Percentiles rank a stretch among this genome's conserved stretches.
Conservation (phyloP, 2,329 filamentous ascomycete genomes). For the Cercospora beticola region DNA sequence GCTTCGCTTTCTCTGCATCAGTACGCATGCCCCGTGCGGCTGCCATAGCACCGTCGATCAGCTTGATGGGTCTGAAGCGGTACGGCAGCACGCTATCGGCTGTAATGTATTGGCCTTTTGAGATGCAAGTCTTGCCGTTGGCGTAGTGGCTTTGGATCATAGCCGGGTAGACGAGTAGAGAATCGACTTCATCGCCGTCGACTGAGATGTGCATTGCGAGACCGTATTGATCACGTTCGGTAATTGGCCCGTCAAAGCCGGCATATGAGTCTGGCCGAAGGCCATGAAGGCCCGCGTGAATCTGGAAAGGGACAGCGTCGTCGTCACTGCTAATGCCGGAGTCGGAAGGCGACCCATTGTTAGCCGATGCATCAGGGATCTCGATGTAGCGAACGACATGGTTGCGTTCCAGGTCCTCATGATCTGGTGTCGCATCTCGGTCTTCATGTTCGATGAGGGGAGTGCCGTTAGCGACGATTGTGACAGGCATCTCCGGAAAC, state of each 20-base stretch:
- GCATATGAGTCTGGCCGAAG: not conserved
- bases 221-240: not conserved
- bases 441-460: not conserved
- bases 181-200: constrained; percentile 5
- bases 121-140: constrained; percentile 7
- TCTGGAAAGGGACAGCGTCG: not conserved
- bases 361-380: not conserved
- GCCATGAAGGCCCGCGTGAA: not conserved
- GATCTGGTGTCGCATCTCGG: not conserved
- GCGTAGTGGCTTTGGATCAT: not conserved
- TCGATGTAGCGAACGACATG: not conserved
- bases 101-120: constrained; percentile 7
- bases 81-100: constrained; percentile 9
- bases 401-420: not conserved
- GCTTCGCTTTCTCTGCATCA: not conserved
- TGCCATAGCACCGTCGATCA: not conserved
- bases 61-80: constrained; percentile 4
- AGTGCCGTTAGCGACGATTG: not conserved
- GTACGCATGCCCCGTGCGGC: not conserved
- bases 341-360: not conserved
- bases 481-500: not conserved
- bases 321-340: not conserved
- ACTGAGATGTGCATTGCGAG: not conserved
- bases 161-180: not conserved
- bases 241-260: not conserved